Conservation (phyloP, 495 filamentous ascomycete species). For the Daldinia loculata region DNA sequence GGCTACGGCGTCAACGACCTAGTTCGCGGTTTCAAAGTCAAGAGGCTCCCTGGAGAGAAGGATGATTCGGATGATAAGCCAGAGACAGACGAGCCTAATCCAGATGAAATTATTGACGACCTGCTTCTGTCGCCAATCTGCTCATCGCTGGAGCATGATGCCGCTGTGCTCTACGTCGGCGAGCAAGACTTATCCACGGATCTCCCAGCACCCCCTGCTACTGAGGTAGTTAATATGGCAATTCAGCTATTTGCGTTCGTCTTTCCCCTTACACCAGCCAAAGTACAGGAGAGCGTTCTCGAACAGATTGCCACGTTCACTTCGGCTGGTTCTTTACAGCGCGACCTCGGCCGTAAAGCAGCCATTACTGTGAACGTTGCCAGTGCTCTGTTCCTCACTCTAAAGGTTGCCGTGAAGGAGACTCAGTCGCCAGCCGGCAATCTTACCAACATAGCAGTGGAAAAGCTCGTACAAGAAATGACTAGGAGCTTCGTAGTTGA, state of each 20-base stretch:
- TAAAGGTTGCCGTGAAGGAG: conserved; percentile 86
- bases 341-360: conserved; percentile 86
- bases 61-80: conserved; percentile 63
- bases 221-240: conserved; percentile 92
- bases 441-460: conserved; percentile 76
- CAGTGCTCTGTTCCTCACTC: conserved; percentile 76
- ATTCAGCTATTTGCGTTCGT: conserved; percentile 91
- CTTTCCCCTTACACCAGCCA: conserved; percentile 84
- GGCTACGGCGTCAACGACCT: conserved; percentile 92
- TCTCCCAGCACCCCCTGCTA: conserved; percentile 83
- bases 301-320: conserved; percentile 91
- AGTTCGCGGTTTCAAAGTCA: conserved; percentile 77
- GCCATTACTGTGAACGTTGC: conserved; percentile 92
- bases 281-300: conserved; percentile 93
- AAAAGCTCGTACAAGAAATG: conserved; percentile 87
- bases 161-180: conserved; percentile 78
- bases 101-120: conserved; percentile 75
- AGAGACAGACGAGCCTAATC: conserved; percentile 68
- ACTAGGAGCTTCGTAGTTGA: conserved; percentile 81
- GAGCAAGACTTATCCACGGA: conserved; percentile 49
- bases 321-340: conserved; percentile 77
- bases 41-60: conserved; percentile 74
- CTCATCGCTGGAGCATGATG: conserved; percentile 87
- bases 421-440: conserved; percentile 75
- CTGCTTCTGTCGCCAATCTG: conserved; percentile 78